Evolutionary conservation across 2,329 filamentous ascomycete genomes (phyloP).

Genomic region (Epichloe brachyelytri): DNA sequence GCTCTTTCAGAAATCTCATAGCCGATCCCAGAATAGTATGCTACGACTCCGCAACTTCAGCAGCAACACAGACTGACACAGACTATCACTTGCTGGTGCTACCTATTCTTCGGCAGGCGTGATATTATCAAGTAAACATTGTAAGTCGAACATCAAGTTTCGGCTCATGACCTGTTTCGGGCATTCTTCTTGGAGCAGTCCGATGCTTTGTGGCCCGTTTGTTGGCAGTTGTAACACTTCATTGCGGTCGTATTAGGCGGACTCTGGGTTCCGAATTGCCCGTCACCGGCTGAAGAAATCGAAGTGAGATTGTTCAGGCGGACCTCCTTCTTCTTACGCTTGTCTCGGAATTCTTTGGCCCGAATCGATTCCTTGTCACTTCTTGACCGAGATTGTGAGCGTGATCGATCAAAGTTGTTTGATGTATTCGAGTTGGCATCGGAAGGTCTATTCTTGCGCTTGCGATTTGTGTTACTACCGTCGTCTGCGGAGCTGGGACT

Average conservation of each 20-base stretch:
- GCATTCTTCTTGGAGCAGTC: constrained; percentile 34
- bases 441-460: constrained; percentile 16
- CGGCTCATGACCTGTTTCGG: background rate
- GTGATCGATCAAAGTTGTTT: constrained; percentile 16
- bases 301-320: constrained; percentile 50
- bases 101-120: background rate
- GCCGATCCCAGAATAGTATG: background rate
- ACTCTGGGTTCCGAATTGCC: constrained; percentile 6
- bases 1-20: background rate
- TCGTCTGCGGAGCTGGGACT: constrained; percentile 10
- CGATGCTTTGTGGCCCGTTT: constrained; percentile 44
- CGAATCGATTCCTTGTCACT: constrained; percentile 15
- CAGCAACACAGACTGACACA: background rate
- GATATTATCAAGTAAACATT: background rate
- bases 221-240: constrained; percentile 48
- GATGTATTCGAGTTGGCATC: constrained; percentile 11
- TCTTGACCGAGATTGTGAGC: constrained; percentile 19
- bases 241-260: constrained; percentile 14
- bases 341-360: constrained; percentile 40
- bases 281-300: constrained; percentile 36
- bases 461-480: constrained; percentile 11
- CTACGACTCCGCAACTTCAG: background rate
- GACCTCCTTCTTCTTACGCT: constrained; percentile 51
- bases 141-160: background rate
- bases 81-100: background rate